phyloP scores from a whole-genome alignment of 2,329 filamentous ascomycete genomes.

The Onygena corvina region DNA sequence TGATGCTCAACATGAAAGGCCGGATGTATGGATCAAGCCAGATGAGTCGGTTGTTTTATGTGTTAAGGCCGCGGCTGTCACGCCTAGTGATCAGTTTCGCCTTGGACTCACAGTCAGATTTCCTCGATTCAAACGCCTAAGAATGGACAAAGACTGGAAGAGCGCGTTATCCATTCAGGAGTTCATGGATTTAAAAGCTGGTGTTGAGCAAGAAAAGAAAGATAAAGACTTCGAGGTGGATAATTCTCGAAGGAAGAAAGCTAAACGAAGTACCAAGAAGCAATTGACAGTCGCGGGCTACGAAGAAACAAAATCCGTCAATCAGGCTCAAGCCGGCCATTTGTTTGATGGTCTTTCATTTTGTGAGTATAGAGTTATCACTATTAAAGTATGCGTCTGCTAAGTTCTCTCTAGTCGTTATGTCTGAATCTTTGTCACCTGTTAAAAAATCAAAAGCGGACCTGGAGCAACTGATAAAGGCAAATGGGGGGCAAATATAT shows the following conservation, averaged over 20 bases:
- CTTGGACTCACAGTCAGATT: constrained; percentile 71
- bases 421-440: constrained; percentile 46
- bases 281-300: constrained; percentile 63
- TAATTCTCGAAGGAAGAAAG: constrained; percentile 50
- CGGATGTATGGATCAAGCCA: constrained; percentile 88
- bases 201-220: constrained; percentile 56
- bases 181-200: constrained; percentile 58
- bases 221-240: constrained; percentile 67
- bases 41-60: constrained; percentile 76
- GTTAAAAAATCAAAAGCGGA: constrained; percentile 64
- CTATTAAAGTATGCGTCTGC: neutral
- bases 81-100: constrained; percentile 64
- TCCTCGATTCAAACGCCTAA: constrained; percentile 71
- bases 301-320: constrained; percentile 38
- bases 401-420: constrained; percentile 39
- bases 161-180: constrained; percentile 65
- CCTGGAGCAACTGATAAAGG: constrained; percentile 68
- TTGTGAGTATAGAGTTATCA: constrained; percentile 34
- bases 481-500: constrained; percentile 66
- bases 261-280: constrained; percentile 49
- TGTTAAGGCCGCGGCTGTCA: constrained; percentile 75
- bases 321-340: constrained; percentile 48
- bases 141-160: constrained; percentile 75
- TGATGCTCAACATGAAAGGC: constrained; percentile 60
- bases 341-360: constrained; percentile 69